These are phyloP conservation scores for Aspergillus viridinutans DNA, from an alignment of 2,329 filamentous ascomycete species.

Conservation along the genomic window DNA sequence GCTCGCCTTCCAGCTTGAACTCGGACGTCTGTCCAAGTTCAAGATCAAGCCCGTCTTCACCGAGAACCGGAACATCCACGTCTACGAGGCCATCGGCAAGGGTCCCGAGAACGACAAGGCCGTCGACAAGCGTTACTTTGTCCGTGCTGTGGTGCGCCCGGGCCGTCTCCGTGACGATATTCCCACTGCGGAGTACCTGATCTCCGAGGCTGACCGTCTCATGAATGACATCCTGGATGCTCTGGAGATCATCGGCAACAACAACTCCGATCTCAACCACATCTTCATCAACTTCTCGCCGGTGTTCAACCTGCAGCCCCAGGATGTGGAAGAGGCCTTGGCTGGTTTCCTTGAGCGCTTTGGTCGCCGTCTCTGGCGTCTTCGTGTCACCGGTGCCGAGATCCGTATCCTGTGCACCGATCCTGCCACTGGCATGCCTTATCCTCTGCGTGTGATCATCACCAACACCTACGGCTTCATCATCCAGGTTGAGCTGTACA, in stretches of 20 bases:
- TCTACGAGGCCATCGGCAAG: constrained; percentile 95
- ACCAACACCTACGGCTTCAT: constrained; percentile 98
- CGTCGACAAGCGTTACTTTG: constrained; percentile 85
- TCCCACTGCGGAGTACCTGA: constrained; percentile 95
- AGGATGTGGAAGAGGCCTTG: constrained; percentile 87
- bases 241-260: constrained; percentile 97
- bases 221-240: constrained; percentile 98
- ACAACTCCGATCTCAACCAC: constrained; percentile 98
- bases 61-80: constrained; percentile 98
- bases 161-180: constrained; percentile 95
- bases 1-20: constrained; percentile 96
- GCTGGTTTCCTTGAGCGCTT: constrained; percentile 96
- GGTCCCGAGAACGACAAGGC: constrained; percentile 77
- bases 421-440: constrained; percentile 73
- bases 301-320: constrained; percentile 85
- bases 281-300: constrained; percentile 99
- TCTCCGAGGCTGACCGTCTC: constrained; percentile 91
- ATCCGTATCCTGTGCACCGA: constrained; percentile 98
- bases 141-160: constrained; percentile 88
- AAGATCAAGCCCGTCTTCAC: constrained; percentile 98
- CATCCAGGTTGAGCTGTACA: constrained; percentile 95
- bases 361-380: constrained; percentile 88
- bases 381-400: constrained; percentile 94
- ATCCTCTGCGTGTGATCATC: constrained; percentile 92
- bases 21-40: constrained; percentile 91